phyloP scores from a whole-genome alignment of 768 basidiomycete genomes.

The Amanita brunnescens region DNA sequence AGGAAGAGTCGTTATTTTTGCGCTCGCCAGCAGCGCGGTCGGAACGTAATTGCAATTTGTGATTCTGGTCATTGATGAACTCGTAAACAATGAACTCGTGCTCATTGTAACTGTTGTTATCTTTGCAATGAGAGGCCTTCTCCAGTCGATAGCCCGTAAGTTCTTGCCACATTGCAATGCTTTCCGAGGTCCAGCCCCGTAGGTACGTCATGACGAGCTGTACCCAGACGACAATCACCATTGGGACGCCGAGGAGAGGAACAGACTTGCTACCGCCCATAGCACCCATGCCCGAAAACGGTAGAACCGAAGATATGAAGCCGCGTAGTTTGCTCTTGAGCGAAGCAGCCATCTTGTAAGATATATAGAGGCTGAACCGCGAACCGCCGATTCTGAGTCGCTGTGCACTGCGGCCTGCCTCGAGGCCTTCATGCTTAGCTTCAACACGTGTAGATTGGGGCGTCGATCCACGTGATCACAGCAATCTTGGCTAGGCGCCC shows the following conservation, averaged over 20 bases:
- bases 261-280: not conserved
- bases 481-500: no score
- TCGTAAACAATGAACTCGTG: not conserved
- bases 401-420: no score
- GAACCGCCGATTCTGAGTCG: no score
- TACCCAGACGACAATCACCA: not conserved
- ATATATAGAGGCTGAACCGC: no score
- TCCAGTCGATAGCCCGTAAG: not conserved
- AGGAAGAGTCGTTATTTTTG: not conserved
- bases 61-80: not conserved
- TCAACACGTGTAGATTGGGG: no score
- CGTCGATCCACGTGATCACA: no score
- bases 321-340: no score
- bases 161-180: not conserved
- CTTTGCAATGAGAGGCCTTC: not conserved
- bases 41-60: not conserved
- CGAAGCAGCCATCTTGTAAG: no score
- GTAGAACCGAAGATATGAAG: not conserved
- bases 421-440: no score
- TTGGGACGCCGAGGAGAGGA: not conserved
- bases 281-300: not conserved
- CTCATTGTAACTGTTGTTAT: not conserved
- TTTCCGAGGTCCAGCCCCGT: not conserved
- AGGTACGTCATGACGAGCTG: not conserved
- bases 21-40: not conserved